Evolutionary conservation across 768 basidiomycete genomes (phyloP), one percentile per base, ranked within the genome.

Genomic region (Kwoniella bestiolae): DNA sequence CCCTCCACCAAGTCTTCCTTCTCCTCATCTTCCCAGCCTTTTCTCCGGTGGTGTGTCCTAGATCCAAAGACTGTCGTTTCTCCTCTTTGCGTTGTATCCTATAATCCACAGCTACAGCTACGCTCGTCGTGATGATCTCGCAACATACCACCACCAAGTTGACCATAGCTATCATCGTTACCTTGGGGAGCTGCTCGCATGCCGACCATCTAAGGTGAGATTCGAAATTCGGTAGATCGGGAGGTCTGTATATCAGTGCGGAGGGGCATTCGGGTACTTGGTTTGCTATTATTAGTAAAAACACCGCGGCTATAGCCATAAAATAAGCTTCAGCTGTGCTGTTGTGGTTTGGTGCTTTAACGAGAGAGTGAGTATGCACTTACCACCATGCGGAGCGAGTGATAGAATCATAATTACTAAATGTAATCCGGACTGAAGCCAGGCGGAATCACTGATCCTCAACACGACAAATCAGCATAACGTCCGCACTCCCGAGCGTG

Each of bases 221-320:
- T 46, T 65, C 63, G 14, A 65, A 65, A 25, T 58, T 65, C 8
- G 63, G 45, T 16, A 58, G 2, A 18, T 44, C 31, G 1, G 56
- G 56, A 28, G 46, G 56, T 41, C 29, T 57, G 38, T 65, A 65
- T 14, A 59, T 18, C 11, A 65, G n/a, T 44, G 34, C 34, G 3
- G 63, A 65, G 6, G 63, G 56, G 23, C 63, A 65, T 38, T 29
- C n/a, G 0, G 63, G 63, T 3, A 65, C 38, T 50, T 65, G 63
- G 26, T 35, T 49, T 14, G 53, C 53, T 16, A 32, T 31, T 12
- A 65, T 28, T 25, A 65, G 50, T 11, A 65, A 41, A 16, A 58
- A 45, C 9, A 59, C 56, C 5, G 63, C 34, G 6, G 58, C 63
- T 65, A 18, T 7, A 1, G 12, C 11, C n/a, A 28, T n/a, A 5